Base-by-base conservation (phyloP, 805 yeast species). In the Metschnikowia cerradonensis region DNA sequence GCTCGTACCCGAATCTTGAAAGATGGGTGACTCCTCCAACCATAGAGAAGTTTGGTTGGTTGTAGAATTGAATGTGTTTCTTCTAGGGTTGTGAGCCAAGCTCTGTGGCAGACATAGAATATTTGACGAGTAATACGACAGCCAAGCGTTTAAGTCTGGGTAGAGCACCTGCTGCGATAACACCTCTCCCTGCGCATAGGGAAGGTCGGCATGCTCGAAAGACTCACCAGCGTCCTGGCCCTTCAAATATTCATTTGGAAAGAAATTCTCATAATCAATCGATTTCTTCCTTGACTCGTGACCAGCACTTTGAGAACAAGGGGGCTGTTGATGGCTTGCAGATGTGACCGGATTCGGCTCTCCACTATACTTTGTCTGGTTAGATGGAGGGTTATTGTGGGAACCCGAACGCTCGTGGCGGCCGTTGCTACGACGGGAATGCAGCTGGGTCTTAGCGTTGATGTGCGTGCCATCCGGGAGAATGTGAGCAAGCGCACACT, bases 401-500 rank as follows among this genome's bases (percentile, higher is more conserved):
- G 22, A 20, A 3, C 26, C 41, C 23, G 45, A 19, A 10, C 44
- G 45, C n/a, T 49, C 52, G 3, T 47, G 17, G 13, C 57, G 51
- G 37, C 50, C 50, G 15, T 32, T 36, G 43, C 45, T 39, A 14
- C 55, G 46, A 32, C 57, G 51, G 14, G 50, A 43, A 34, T 40
- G 55, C 49, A 32, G 52, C 19, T 51, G 41, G 35, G 56, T 50
- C 51, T 62, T 68, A 6, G 81, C 79, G 62, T 87, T 88, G 17
- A 88, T 85, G 41, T 88, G 74, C n/a, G 90, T 79, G 1, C 97
- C 96, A 61, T 91, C 96, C 0, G 96, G 95, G 38, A 88, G 70
- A 51, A 88, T 78, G 69, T 92, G 99, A 6, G 96, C 96, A 61
- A 92, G 79, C 1, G 97, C 98, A 73, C 99, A 92, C 62, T 90